These are phyloP conservation scores for Chytriomyces sp. DNA, from an alignment of 192 early-diverging fungal species.

Conservation along the genomic window DNA sequence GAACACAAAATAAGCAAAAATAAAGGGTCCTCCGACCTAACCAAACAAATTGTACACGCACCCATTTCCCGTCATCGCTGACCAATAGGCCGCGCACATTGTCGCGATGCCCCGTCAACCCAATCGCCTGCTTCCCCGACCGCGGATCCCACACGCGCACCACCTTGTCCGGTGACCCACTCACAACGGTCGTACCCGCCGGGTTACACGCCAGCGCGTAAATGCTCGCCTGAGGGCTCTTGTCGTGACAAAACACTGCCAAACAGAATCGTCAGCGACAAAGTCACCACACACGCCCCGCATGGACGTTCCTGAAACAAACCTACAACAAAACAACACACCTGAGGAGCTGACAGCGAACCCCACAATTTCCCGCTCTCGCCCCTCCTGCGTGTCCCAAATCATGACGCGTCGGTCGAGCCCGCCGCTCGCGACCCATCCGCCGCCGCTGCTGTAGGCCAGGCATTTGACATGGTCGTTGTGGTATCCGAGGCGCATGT, in stretches of 20 bases:
- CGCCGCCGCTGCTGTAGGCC: constrained; percentile 69
- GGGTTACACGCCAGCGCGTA: constrained; percentile 86
- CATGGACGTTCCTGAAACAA: background rate
- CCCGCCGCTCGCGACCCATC: constrained; percentile 88
- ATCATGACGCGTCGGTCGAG: constrained; percentile 84
- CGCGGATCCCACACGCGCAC: constrained; percentile 91
- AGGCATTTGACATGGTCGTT: constrained; percentile 91
- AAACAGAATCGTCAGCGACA: background rate
- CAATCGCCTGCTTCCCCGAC: constrained; percentile 68
- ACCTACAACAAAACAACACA: constrained; percentile 5
- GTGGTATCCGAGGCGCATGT: constrained; percentile 76
- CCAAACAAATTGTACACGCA: constrained; percentile 32
- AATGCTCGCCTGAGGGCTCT: constrained; percentile 69
- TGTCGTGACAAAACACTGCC: constrained; percentile 42
- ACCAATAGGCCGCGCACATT: constrained; percentile 88
- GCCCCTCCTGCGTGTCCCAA: constrained; percentile 82
- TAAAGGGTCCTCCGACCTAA: background rate
- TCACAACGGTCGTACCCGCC: constrained; percentile 76
- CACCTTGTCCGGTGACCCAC: constrained; percentile 92
- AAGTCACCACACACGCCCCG: background rate
- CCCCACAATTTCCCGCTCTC: constrained; percentile 30
- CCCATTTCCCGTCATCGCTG: constrained; percentile 83
- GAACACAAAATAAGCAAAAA: too few species aligned
- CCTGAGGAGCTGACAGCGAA: constrained; percentile 22
- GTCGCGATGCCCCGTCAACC: constrained; percentile 93